Evolutionary conservation across 495 filamentous ascomycete species (phyloP), one percentile per base, ranked within the genome.

Genomic region (Penicillium fimorum): DNA sequence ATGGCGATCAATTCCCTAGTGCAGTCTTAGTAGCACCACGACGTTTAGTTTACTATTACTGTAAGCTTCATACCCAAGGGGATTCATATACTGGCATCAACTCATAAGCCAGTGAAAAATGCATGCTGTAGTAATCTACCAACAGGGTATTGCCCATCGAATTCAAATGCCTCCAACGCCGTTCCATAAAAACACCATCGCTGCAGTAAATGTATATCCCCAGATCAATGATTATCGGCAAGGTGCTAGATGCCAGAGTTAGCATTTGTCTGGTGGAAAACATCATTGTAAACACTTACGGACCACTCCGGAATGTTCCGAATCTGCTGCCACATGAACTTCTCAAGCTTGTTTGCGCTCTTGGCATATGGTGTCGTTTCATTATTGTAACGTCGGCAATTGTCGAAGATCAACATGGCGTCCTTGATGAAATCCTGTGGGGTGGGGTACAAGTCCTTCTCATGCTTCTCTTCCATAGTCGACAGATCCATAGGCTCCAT

Each of bases 251-350:
- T n/a, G 48, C 5, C 18, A n/a, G n/a, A 47, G 40, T 38, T 18
- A 47, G 27, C 6, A 43, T 12, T 40, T 30, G 13, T 10, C 46
- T 24, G 7, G 6, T 11, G 5, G n/a, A 9, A 11, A 1, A 25
- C 13, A 18, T 45, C 13, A 42, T 20, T 7, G 9, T 46, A 9
- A 32, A 20, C 47, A 85, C 83, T 71, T 66, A 86, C 84, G 79
- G 89, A 92, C 94, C 95, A 98, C 80, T 98, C 94, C 10, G 94
- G 94, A 52, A 97, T 91, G 55, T 88, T 87, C 64, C 88, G 87
- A 64, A 98, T 88, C 77, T 96, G 92, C 56, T 82, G 77, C 86
- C 89, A 97, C 94, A 98, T 96, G 67, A 85, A 96, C 72, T 94
- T 97, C 75, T 98, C 94, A 40, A 98, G 74, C 73, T 93, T 94